Evolutionary conservation across 352 stramenopile species (phyloP).

Genomic region (Halophytophthora polymorphica): DNA sequence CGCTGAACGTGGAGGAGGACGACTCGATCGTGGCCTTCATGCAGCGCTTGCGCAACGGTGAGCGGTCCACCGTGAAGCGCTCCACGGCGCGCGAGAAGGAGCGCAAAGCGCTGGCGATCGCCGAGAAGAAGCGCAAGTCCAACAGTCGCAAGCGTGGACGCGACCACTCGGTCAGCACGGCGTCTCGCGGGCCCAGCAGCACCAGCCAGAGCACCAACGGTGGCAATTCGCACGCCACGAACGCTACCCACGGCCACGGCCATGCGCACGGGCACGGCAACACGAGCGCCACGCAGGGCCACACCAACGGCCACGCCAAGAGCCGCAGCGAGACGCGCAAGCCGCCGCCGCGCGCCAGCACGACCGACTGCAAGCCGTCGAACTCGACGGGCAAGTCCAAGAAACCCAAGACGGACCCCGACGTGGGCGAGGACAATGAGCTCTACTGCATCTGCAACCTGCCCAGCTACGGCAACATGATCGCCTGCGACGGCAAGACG

Average conservation of each 20-base stretch:
- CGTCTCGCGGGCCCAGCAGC: slow-evolving; percentile 19
- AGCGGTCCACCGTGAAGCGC: slow-evolving; percentile 55
- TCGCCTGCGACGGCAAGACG: slow-evolving; percentile 85
- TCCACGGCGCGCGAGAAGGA: slow-evolving; percentile 53
- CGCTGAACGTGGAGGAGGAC: slow-evolving; percentile 82
- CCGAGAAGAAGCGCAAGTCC: slow-evolving; percentile 72
- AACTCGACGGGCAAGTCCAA: slow-evolving; percentile 32
- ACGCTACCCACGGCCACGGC: slow-evolving; percentile 8
- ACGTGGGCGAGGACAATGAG: slow-evolving; percentile 79
- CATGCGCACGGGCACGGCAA: slow-evolving; percentile 14
- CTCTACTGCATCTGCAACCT: slow-evolving; percentile 88
- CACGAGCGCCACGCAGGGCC: slow-evolving; percentile 11
- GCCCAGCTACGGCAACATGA: slow-evolving; percentile 88
- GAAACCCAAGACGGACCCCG: slow-evolving; percentile 68
- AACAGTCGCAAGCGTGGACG: slow-evolving; percentile 69
- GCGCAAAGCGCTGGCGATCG: slow-evolving; percentile 32
- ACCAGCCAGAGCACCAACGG: slow-evolving; percentile 8
- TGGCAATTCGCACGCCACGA: neutral
- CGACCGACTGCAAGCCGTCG: slow-evolving; percentile 19
- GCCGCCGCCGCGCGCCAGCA: slow-evolving; percentile 7
- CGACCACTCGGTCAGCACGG: slow-evolving; percentile 34
- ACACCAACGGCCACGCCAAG: slow-evolving; percentile 16
- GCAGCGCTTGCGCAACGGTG: slow-evolving; percentile 79
- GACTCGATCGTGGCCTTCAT: slow-evolving; percentile 86
- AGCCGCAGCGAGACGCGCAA: slow-evolving; percentile 29